Base-by-base conservation (phyloP, 441 rosid genomes). In the Sinapis alba region DNA sequence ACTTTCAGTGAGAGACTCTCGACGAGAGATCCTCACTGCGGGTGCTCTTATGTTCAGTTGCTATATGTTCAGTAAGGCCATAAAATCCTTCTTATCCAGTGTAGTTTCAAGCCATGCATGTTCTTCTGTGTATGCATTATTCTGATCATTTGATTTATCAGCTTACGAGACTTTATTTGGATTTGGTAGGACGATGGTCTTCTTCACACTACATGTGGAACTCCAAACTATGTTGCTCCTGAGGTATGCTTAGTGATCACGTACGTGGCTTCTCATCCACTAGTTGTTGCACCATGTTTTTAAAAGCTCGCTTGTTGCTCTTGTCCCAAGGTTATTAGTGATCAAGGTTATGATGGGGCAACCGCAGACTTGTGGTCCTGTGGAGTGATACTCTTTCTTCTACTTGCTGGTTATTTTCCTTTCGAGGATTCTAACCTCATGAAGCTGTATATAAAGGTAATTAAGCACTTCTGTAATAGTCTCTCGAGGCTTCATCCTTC, bases 351-450 rank as follows among this genome's bases (percentile, higher is more conserved):
- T 59, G 96, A 95, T 62, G 98, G 99, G 58, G 92, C 96, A 62
- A 88, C 92, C 1, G 99, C 99, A 60, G 99, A 95, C 78, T 73
- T 90, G 83, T 95, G 99, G 99, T 95, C 99, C 13, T 92, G 99
- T 82, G 99, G 99, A 67, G 99, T 94, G 72, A 92, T 94, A 84
- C 99, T 94, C 75, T 94, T 90, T 86, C 97, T 92, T 63, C 78
- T 94, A 82, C 96, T 94, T 77, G 97, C 98, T 76, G 98, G 99
- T 62, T 88, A 94, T 85, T 92, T 94, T 84, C 99, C 98, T 85
- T 94, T 94, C 15, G 98, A 94, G 79, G 97, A 94, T 84, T 20
- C 92, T 84, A 94, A 90, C 85, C 86, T 90, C 69, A 82, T 92
- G 85, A 89, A 72, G 82, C 94, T 94, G 75, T 92, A 94, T 80